phyloP scores from a whole-genome alignment of 108 stramenopile genomes.

The Aureococcus anophagefferens region DNA sequence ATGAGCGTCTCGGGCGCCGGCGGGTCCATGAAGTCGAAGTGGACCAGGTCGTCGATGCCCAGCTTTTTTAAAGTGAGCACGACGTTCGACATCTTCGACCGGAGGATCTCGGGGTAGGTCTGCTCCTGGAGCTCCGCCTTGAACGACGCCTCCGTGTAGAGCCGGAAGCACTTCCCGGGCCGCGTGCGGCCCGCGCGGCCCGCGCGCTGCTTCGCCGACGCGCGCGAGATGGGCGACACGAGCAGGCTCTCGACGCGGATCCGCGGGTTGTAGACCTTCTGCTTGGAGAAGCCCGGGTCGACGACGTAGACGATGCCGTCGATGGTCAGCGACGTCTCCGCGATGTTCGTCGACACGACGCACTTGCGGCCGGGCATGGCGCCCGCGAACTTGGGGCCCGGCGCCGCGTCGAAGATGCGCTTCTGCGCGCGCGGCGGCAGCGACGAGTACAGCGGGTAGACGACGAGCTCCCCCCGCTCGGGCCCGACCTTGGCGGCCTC shows the following conservation, averaged over 20 bases:
- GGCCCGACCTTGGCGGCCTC: slow-evolving; percentile 51
- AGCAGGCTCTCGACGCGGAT: slow-evolving; percentile 94
- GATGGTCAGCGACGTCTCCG: slow-evolving; percentile 97
- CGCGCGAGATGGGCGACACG: slow-evolving; percentile 92
- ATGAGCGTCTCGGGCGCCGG: slow-evolving; percentile 98
- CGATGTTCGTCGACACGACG: slow-evolving; percentile 93
- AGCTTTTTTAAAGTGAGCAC: slow-evolving; percentile 94
- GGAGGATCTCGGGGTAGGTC: slow-evolving; percentile 94
- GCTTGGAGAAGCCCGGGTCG: slow-evolving; percentile 97
- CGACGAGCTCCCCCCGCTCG: slow-evolving; percentile 67
- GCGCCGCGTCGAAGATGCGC: slow-evolving; percentile 82
- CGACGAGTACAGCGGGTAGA: slow-evolving; percentile 92
- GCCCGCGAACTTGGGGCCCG: slow-evolving; percentile 77
- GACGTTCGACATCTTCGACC: slow-evolving; percentile 80
- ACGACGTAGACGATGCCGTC: slow-evolving; percentile 99
- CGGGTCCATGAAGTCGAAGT: slow-evolving; percentile 99
- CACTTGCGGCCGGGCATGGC: slow-evolving; percentile 94
- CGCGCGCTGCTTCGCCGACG: slow-evolving; percentile 81
- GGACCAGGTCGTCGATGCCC: slow-evolving; percentile 94
- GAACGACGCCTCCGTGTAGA: slow-evolving; percentile 95
- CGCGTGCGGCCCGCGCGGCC: slow-evolving; percentile 95
- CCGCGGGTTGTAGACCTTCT: slow-evolving; percentile 99
- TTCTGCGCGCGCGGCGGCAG: slow-evolving; percentile 85
- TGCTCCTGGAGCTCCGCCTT: slow-evolving; percentile 92
- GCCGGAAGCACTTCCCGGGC: slow-evolving; percentile 97